phyloP scores from a whole-genome alignment of 768 basidiomycete species.

The Myochromella boudieri region DNA sequence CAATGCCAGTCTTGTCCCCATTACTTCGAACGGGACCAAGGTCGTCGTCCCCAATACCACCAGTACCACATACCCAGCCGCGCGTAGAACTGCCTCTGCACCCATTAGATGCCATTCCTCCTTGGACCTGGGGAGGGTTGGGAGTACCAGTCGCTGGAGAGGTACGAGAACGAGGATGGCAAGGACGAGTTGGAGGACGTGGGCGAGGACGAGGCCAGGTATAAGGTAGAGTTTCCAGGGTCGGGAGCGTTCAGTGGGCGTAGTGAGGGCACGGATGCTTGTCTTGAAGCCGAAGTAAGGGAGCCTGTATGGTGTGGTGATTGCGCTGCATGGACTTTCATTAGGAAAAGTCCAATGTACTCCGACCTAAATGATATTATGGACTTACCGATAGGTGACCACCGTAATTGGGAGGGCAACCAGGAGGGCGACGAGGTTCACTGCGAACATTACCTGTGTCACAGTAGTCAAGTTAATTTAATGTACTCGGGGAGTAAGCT shows the following conservation, averaged over 20 bases:
- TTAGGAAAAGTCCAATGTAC: too few species aligned
- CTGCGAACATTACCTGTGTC: neutral
- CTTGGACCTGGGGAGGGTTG: conserved; percentile 1
- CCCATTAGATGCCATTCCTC: neutral
- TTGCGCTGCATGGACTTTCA: conserved; percentile 46
- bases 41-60: conserved; percentile 52
- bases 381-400: conserved; percentile 13
- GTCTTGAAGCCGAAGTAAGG: conserved; percentile 56
- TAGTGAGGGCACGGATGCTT: conserved; percentile 69
- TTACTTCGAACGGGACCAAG: conserved; percentile 75
- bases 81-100: conserved; percentile 6
- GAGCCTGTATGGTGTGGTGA: conserved; percentile 77
- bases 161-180: conserved; percentile 23
- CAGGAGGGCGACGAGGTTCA: neutral
- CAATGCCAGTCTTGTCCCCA: conserved; percentile 70
- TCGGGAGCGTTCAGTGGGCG: conserved; percentile 70
- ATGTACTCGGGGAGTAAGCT: neutral
- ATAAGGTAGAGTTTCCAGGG: conserved; percentile 82
- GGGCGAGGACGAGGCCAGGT: conserved; percentile 66
- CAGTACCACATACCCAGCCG: conserved; percentile 34
- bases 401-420: conserved; percentile 8
- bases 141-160: conserved; percentile 1
- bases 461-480: neutral
- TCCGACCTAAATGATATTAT: neutral
- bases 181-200: conserved; percentile 39